phyloP scores from a whole-genome alignment of 768 basidiomycete genomes.

The Plicaturopsis crispa region DNA sequence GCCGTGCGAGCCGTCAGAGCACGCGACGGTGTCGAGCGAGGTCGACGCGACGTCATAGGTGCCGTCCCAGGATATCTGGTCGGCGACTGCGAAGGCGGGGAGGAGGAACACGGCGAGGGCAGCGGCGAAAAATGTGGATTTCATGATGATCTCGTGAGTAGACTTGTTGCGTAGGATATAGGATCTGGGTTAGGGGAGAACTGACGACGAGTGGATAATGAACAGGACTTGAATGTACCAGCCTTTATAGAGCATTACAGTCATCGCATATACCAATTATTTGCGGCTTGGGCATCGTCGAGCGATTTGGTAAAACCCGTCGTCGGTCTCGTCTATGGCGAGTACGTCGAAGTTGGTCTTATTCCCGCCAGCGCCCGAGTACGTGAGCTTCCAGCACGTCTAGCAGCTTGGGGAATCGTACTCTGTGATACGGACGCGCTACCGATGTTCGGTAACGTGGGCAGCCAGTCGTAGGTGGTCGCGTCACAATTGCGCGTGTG shows the following conservation, averaged over 20 bases:
- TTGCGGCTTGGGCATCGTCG: too few relatives aligned
- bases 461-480: slow-evolving; percentile 23
- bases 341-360: slow-evolving; percentile 17
- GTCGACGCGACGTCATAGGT: slow-evolving; percentile 18
- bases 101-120: slow-evolving; percentile 1
- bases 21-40: slow-evolving; percentile 17
- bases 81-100: slow-evolving; percentile 11
- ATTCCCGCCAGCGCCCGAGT: slow-evolving; percentile 12
- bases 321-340: slow-evolving; percentile 20
- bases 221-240: too few relatives aligned
- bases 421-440: slow-evolving; percentile 21
- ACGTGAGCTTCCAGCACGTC: slow-evolving; percentile 23
- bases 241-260: too few relatives aligned
- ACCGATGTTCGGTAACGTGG: slow-evolving; percentile 23
- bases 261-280: too few relatives aligned
- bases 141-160: too few relatives aligned
- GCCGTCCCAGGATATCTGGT: slow-evolving; percentile 21
- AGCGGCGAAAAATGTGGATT: neutral
- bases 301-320: slow-evolving; percentile 28
- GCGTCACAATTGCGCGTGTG: too few relatives aligned
- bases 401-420: slow-evolving; percentile 23
- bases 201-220: too few relatives aligned
- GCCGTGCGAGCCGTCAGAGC: slow-evolving; percentile 24
- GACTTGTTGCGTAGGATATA: too few relatives aligned
- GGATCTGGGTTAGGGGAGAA: too few relatives aligned